These are phyloP conservation scores for Mycena kentingensis DNA, from an alignment of 768 basidiomycete genomes.

Conservation along the genomic window DNA sequence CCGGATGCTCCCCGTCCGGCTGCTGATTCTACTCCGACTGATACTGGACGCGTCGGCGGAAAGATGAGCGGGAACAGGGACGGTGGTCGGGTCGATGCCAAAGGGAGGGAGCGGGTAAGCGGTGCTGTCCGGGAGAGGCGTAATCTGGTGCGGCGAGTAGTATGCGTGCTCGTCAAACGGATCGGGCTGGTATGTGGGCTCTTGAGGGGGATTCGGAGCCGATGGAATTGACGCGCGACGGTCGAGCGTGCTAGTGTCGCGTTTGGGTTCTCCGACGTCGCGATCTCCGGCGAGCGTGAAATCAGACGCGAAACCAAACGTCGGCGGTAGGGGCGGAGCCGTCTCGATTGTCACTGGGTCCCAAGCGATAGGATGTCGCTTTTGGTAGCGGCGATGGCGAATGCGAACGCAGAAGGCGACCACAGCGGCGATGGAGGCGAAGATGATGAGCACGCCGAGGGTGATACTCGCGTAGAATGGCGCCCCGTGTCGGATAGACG, in stretches of 20 bases:
- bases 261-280: constrained; percentile 45
- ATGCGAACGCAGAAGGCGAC: constrained; percentile 51
- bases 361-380: constrained; percentile 33
- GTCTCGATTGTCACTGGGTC: constrained; percentile 26
- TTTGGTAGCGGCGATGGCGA: constrained; percentile 36
- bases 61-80: constrained; percentile 35
- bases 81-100: constrained; percentile 23
- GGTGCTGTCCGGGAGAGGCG: constrained; percentile 23
- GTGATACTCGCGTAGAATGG: constrained; percentile 54
- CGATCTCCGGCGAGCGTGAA: constrained; percentile 40
- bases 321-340: constrained; percentile 28
- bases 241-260: constrained; percentile 31
- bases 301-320: constrained; percentile 29
- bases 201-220: constrained; percentile 27
- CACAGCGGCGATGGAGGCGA: constrained; percentile 49
- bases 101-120: constrained; percentile 26
- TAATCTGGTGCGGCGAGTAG: constrained; percentile 25
- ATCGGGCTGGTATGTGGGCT: constrained; percentile 23
- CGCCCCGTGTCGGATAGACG: constrained; percentile 29
- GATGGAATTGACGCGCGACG: constrained; percentile 14
- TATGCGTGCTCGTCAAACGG: constrained; percentile 22
- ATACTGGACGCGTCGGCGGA: constrained; percentile 26
- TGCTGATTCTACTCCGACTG: constrained; percentile 16
- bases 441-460: constrained; percentile 47
- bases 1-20: constrained; percentile 18